These are phyloP conservation scores for Dichotomopilus funicola DNA, from an alignment of 2,329 filamentous ascomycete genomes.

Conservation along the genomic window DNA sequence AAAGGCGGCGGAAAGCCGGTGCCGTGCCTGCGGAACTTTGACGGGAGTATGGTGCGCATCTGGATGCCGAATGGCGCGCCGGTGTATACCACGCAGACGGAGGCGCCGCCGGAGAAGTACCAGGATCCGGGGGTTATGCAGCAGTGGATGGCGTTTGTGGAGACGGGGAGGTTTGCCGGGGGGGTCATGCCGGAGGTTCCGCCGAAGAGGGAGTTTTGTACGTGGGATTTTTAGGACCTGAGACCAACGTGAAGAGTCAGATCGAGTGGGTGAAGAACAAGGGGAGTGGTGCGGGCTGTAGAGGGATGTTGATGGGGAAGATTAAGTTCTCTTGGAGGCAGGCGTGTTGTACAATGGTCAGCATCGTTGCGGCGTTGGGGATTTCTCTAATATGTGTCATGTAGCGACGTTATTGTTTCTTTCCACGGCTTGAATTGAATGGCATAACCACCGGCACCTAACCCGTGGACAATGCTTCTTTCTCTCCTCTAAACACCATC, in stretches of 20 bases:
- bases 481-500: no score
- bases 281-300: not conserved
- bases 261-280: not conserved
- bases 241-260: not conserved
- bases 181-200: constrained; percentile 70
- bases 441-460: no score
- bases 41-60: constrained; percentile 56
- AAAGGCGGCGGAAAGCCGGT: constrained; percentile 38
- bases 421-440: no score
- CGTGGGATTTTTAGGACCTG: constrained; percentile 74
- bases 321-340: no score
- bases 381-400: not conserved
- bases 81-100: constrained; percentile 55
- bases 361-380: constrained; percentile 1
- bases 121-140: constrained; percentile 35
- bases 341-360: not conserved
- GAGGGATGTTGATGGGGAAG: no score
- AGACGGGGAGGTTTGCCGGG: constrained; percentile 61
- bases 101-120: constrained; percentile 48
- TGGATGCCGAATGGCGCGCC: constrained; percentile 70
- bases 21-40: constrained; percentile 40
- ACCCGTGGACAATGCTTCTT: no score
- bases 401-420: no score
- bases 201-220: constrained; percentile 68
- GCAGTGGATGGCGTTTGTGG: constrained; percentile 53